Evolutionary conservation across 768 basidiomycete species (phyloP).

Genomic region (Terana coerulea): DNA sequence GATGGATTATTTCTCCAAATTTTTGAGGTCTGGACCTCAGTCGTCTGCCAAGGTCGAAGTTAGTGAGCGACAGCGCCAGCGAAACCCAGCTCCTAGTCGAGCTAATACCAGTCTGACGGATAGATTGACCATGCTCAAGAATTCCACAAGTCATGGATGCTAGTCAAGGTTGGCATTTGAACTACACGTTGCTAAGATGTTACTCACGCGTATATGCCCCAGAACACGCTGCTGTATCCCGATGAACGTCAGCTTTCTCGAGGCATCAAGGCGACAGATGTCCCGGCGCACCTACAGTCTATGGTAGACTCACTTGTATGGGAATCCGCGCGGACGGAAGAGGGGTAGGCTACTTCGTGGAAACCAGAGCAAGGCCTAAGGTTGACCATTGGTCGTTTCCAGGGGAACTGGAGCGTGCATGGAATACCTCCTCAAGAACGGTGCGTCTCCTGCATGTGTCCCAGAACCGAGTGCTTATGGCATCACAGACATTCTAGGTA

Average conservation of each 20-base stretch:
- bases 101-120: background rate
- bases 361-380: background rate
- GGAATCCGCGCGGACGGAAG: constrained; percentile 82
- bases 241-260: constrained; percentile 84
- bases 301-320: constrained; percentile 85
- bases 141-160: constrained; percentile 73
- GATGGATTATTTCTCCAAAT: constrained; percentile 89
- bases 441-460: constrained; percentile 33
- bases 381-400: background rate
- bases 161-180: constrained; percentile 69
- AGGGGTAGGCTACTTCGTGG: constrained; percentile 58
- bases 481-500: constrained; percentile 76
- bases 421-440: constrained; percentile 89
- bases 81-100: background rate
- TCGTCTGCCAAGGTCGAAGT: constrained; percentile 44
- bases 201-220: constrained; percentile 1
- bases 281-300: constrained; percentile 68
- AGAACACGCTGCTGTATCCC: constrained; percentile 83
- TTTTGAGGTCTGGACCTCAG: constrained; percentile 49
- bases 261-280: constrained; percentile 79
- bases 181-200: constrained; percentile 12
- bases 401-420: constrained; percentile 87
- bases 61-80: background rate
- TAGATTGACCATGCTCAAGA: constrained; percentile 61
- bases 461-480: too few species aligned